Evolutionary conservation across 192 early-diverging fungal species (phyloP).

Genomic region (Radiomyces spectabilis): DNA sequence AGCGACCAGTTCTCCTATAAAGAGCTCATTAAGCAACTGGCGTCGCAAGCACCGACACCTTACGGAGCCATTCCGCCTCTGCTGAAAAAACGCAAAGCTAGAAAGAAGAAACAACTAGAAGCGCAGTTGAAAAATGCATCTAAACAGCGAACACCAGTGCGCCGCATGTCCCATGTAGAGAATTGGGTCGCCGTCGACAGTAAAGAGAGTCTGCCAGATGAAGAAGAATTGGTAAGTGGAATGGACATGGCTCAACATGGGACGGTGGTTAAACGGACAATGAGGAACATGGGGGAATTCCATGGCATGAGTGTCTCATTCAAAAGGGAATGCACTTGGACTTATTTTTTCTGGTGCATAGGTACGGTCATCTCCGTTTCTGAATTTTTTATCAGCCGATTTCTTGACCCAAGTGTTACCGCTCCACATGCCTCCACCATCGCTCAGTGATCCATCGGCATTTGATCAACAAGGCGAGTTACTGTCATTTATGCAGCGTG

Average conservation of each 20-base stretch:
- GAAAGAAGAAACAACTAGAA: not conserved
- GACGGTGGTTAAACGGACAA: too few species aligned
- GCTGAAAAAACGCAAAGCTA: constrained; percentile 4
- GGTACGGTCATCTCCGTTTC: constrained; percentile 8
- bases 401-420: constrained; percentile 21
- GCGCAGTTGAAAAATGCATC: not conserved
- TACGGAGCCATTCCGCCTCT: constrained; percentile 21
- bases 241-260: too few species aligned
- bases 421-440: constrained; percentile 20
- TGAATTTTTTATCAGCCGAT: constrained; percentile 21
- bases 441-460: constrained; percentile 14
- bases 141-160: not conserved
- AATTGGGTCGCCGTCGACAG: constrained; percentile 22
- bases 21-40: constrained; percentile 16
- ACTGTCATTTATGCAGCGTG: too few species aligned
- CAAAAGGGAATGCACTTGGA: not conserved
- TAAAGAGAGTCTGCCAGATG: constrained; percentile 25
- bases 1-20: constrained; percentile 5
- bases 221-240: constrained; percentile 20
- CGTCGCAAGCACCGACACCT: constrained; percentile 10
- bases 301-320: too few species aligned
- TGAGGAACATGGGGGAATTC: not conserved
- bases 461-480: constrained; percentile 2
- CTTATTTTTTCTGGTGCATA: not conserved
- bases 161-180: constrained; percentile 22